Evolutionary conservation across 768 basidiomycete species (phyloP).

Genomic region (Russula sp.): DNA sequence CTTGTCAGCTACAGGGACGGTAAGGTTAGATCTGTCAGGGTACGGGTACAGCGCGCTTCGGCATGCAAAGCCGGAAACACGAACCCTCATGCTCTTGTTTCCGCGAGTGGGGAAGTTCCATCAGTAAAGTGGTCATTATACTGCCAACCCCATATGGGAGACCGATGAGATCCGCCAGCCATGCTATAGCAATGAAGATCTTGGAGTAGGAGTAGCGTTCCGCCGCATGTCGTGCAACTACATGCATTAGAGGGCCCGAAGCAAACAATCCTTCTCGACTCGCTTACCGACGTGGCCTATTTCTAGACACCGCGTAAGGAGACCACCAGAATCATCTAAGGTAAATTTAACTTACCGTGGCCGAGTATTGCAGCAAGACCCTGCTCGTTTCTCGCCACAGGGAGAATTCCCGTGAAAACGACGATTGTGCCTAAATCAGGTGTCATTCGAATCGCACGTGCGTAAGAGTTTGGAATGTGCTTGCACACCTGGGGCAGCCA

Average conservation of each 20-base stretch:
- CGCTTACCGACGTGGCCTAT: slow-evolving; percentile 67
- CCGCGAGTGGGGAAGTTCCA: slow-evolving; percentile 79
- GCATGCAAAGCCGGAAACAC: background rate
- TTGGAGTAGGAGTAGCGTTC: slow-evolving; percentile 38
- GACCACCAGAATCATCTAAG: background rate
- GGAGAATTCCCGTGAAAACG: slow-evolving; percentile 86
- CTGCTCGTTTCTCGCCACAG: slow-evolving; percentile 66
- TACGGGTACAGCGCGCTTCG: background rate
- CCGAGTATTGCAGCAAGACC: slow-evolving; percentile 79
- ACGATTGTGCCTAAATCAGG: slow-evolving; percentile 58
- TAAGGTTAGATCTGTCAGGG: background rate
- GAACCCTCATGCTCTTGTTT: slow-evolving; percentile 75
- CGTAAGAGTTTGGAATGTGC: background rate
- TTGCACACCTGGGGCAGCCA: slow-evolving; percentile 57
- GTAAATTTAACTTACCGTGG: slow-evolving; percentile 51
- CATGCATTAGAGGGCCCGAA: slow-evolving; percentile 7
- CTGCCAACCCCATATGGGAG: slow-evolving; percentile 47
- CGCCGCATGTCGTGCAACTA: slow-evolving; percentile 52
- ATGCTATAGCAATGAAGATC: slow-evolving; percentile 35
- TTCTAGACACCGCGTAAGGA: slow-evolving; percentile 38
- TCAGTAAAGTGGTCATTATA: slow-evolving; percentile 41
- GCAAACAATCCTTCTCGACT: slow-evolving; percentile 14
- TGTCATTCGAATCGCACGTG: background rate
- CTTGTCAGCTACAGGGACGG: slow-evolving; percentile 54
- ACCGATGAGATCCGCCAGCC: slow-evolving; percentile 44